These are phyloP conservation scores for Setaria viridis DNA, from an alignment of 202 grass and related monocot genomes.

Conservation along the genomic window DNA sequence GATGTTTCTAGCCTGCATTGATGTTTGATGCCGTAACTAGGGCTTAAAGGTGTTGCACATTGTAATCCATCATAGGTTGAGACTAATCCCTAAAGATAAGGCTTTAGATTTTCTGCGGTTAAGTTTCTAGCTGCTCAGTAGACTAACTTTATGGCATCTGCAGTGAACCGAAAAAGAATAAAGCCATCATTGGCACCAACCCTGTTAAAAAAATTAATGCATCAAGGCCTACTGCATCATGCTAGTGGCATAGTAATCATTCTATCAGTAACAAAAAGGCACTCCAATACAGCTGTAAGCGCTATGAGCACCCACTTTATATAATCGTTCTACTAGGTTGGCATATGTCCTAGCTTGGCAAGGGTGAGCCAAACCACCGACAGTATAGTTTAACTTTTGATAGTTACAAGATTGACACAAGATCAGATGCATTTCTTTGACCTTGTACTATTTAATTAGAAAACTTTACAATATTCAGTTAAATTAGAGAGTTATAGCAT, in stretches of 20 bases:
- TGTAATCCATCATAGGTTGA: not conserved
- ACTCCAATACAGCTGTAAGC: not conserved
- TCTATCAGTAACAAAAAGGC: not conserved
- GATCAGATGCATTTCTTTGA: conserved; percentile 27
- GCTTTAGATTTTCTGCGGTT: not conserved
- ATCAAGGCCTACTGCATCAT: not conserved
- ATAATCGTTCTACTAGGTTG: not conserved
- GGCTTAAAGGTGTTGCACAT: not conserved
- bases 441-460: conserved; percentile 15
- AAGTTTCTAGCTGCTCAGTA: not conserved
- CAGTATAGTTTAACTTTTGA: conserved; percentile 6
- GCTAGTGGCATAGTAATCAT: not conserved
- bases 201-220: not conserved
- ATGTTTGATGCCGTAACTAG: not conserved
- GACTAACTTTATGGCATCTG: not conserved
- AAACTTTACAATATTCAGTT: not conserved
- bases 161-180: not conserved
- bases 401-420: conserved; percentile 6
- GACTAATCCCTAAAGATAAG: not conserved
- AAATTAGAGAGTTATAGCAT: not conserved
- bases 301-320: not conserved
- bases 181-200: not conserved
- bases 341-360: conserved; percentile 5
- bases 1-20: not conserved
- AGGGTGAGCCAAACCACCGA: conserved; percentile 8